Base-by-base conservation (phyloP, 495 filamentous ascomycete species). In the Rostrohypoxylon terebratum region DNA sequence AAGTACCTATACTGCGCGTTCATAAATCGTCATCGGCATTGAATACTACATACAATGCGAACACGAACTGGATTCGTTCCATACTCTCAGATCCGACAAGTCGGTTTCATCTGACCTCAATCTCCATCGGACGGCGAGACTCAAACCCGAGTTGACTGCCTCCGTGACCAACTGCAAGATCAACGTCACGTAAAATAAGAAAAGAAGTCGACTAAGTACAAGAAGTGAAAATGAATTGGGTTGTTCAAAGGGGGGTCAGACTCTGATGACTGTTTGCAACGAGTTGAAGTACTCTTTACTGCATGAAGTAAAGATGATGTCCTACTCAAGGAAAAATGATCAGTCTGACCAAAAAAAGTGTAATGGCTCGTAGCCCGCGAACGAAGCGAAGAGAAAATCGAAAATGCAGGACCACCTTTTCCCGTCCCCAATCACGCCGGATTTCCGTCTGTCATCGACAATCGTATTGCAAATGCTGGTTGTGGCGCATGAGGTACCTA, bases 351-450 rank as follows among this genome's bases (percentile, higher is more conserved):
- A 11, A 45, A 70, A 68, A 67, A 71, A 36, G 44, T 10, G 64
- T 11, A 68, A 60, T 63, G 66, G 68, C 63, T 20, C 51, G 42
- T 60, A 40, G 72, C 63, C 71, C 67, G 47, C 54, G 33, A 67
- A 73, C 50, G 76, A 78, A 78, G 34, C 63, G 74, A 77, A 78
- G 54, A 66, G 50, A 69, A 58, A 28, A 50, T 20, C 59, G 59
- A 51, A 70, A 72, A 54, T 63, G 47, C 66, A 66, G 44, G 57
- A 63, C 48, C 58, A 70, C 61, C 66, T 58, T 68, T 59, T 66
- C 51, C 53, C 67, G 23, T 58, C 62, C 55, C 55, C 55, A 53
- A 53, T 67, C 66, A 69, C 64, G 48, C 65, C 68, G 36, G 44
- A 65, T 55, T 71, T 68, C 40, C 64, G 21, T 55, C 57, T 65